These are phyloP conservation scores for Pseudogymnoascus sp. DNA, from an alignment of 2,329 filamentous ascomycete species.

Conservation along the genomic window DNA sequence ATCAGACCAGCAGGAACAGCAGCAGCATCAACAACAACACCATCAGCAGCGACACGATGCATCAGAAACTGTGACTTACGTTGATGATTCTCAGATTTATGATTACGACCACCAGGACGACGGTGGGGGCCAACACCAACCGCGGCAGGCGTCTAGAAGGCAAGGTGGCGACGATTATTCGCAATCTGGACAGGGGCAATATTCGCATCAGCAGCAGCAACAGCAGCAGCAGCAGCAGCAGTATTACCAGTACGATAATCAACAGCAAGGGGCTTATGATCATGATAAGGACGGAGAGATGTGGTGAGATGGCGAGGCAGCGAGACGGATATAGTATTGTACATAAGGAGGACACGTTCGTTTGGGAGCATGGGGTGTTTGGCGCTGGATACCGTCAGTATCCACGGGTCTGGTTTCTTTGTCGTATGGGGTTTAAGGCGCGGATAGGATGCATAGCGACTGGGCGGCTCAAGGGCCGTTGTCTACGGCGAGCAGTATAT, in stretches of 20 bases:
- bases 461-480: constrained; percentile 2
- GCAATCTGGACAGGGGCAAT: constrained; percentile 15
- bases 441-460: constrained; percentile 4
- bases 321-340: neutral
- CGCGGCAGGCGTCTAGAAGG: constrained; percentile 12
- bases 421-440: neutral
- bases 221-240: constrained; percentile 11
- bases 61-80: constrained; percentile 34
- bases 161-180: constrained; percentile 14
- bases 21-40: neutral
- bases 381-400: constrained; percentile 2
- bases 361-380: constrained; percentile 5
- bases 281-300: constrained; percentile 1
- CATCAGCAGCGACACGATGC: constrained; percentile 23
- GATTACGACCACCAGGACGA: constrained; percentile 39
- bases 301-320: neutral
- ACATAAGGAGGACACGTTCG: constrained; percentile 6
- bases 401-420: constrained; percentile 1
- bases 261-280: constrained; percentile 1
- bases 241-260: constrained; percentile 10
- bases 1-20: constrained; percentile 13
- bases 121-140: constrained; percentile 17
- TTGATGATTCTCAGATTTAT: constrained; percentile 45
- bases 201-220: constrained; percentile 18
- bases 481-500: neutral